A percentile compares a stretch with the other conserved stretches of the same genome.
These are phyloP conservation scores for Tylopilus felleus DNA, from an alignment of 768 basidiomycete species.

Conservation along the genomic window DNA sequence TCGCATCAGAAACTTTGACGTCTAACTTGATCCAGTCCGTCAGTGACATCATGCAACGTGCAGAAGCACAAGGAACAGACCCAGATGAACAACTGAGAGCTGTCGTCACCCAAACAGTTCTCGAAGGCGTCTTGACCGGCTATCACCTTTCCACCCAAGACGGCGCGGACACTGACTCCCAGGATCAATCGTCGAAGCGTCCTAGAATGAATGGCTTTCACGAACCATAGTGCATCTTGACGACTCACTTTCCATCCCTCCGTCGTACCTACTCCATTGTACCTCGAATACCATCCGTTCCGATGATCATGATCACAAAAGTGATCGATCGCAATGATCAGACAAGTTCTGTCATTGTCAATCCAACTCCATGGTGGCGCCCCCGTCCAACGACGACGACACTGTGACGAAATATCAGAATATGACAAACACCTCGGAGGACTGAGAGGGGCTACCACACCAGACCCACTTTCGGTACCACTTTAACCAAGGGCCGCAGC, in stretches of 20 bases:
- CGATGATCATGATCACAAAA: slow-evolving; percentile 34
- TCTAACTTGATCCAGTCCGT: slow-evolving; percentile 62
- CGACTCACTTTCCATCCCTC: not conserved
- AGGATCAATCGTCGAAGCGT: slow-evolving; percentile 21
- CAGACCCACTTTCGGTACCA: slow-evolving; percentile 16
- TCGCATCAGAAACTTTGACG: slow-evolving; percentile 67
- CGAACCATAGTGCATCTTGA: slow-evolving; percentile 1
- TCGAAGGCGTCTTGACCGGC: slow-evolving; percentile 63
- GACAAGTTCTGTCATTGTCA: slow-evolving; percentile 20
- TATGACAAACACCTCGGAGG: slow-evolving; percentile 11
- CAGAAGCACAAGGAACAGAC: slow-evolving; percentile 54
- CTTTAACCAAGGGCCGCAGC: slow-evolving; percentile 25
- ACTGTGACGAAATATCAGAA: not conserved
- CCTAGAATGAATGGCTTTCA: slow-evolving; percentile 24
- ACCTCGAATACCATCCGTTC: slow-evolving; percentile 23
- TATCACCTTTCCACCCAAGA: slow-evolving; percentile 43
- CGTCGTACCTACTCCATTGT: slow-evolving; percentile 7
- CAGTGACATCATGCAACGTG: slow-evolving; percentile 62
- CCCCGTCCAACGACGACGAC: not conserved
- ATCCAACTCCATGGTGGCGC: slow-evolving; percentile 3
- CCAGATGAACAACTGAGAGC: slow-evolving; percentile 63
- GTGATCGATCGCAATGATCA: slow-evolving; percentile 33
- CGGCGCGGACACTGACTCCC: slow-evolving; percentile 2
- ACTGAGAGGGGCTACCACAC: slow-evolving; percentile 9
- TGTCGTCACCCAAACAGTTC: slow-evolving; percentile 59